Evolutionary conservation across 2,329 filamentous ascomycete species (phyloP).

Genomic region (Tolypocladium endophyticum): DNA sequence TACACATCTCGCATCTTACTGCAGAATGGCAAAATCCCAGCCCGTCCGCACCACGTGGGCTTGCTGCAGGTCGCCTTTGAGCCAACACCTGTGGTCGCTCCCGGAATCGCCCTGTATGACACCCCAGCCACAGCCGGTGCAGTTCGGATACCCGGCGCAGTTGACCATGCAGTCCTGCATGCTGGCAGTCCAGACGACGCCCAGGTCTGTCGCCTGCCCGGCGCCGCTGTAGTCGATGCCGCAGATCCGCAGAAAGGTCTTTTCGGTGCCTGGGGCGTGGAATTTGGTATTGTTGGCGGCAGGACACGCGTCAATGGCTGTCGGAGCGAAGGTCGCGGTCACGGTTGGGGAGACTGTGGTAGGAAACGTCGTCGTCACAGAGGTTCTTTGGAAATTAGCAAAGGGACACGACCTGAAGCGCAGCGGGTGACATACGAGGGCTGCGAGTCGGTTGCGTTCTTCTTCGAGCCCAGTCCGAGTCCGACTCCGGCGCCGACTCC

Average conservation of each 20-base stretch:
- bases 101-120: conserved; percentile 27
- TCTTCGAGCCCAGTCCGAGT: conserved; percentile 21
- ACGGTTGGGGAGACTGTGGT: conserved; percentile 4
- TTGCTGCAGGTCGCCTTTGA: conserved; percentile 27
- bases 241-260: conserved; percentile 31
- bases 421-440: conserved; percentile 3
- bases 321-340: conserved; percentile 6
- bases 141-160: conserved; percentile 27
- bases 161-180: conserved; percentile 33
- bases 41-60: conserved; percentile 19
- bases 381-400: neutral
- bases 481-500: conserved; percentile 30
- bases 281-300: conserved; percentile 33
- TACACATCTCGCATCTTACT: neutral
- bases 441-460: neutral
- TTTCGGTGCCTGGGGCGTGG: conserved; percentile 26
- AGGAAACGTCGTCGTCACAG: neutral
- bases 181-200: conserved; percentile 23
- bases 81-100: conserved; percentile 29
- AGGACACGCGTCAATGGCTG: conserved; percentile 25
- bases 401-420: neutral
- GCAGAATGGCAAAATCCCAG: conserved; percentile 33
- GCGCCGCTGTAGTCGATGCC: conserved; percentile 33
- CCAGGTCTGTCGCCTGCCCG: conserved; percentile 22
- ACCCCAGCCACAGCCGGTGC: conserved; percentile 34